Percentiles rank a stretch among this genome's conserved stretches.
Conservation (phyloP, 1,139 yeast species). For the Torulaspora globosa region DNA sequence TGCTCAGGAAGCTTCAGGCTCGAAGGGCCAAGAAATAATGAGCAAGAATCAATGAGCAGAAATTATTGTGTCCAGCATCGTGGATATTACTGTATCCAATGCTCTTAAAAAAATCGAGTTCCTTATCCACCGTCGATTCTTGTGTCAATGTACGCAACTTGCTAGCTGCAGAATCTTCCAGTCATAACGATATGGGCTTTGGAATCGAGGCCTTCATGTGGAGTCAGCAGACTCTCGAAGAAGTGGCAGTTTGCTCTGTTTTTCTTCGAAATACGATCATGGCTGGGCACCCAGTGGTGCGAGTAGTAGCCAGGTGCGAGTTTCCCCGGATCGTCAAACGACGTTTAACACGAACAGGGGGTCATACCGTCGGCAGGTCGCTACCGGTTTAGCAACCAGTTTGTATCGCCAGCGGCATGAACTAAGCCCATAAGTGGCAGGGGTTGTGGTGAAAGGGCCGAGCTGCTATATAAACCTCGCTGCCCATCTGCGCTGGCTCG, state of each 20-base stretch:
- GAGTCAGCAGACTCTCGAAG: too few species aligned
- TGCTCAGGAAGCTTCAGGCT: not conserved
- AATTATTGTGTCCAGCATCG: not conserved
- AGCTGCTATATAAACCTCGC: not conserved
- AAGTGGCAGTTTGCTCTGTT: not conserved
- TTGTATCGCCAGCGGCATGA: not conserved
- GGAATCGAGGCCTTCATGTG: not conserved
- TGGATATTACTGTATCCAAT: not conserved
- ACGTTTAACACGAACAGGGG: slow-evolving; percentile 1
- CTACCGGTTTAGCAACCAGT: not conserved
- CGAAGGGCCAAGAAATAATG: not conserved
- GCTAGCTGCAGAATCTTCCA: too few species aligned
- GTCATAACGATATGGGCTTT: not conserved
- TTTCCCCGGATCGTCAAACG: slow-evolving; percentile 1
- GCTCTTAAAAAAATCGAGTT: not conserved
- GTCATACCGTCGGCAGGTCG: not conserved
- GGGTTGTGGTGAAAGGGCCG: not conserved
- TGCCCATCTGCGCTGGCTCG: not conserved
- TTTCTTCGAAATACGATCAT: not conserved
- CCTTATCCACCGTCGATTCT: not conserved
- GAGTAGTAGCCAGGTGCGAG: not conserved
- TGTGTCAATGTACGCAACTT: not conserved
- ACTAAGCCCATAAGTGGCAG: not conserved
- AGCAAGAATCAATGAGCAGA: not conserved
- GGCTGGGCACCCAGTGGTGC: not conserved